A percentile compares a stretch with the other conserved stretches of the same genome.
These are phyloP conservation scores for Apiospora saccharicola DNA, from an alignment of 2,329 filamentous ascomycete species.

Conservation along the genomic window DNA sequence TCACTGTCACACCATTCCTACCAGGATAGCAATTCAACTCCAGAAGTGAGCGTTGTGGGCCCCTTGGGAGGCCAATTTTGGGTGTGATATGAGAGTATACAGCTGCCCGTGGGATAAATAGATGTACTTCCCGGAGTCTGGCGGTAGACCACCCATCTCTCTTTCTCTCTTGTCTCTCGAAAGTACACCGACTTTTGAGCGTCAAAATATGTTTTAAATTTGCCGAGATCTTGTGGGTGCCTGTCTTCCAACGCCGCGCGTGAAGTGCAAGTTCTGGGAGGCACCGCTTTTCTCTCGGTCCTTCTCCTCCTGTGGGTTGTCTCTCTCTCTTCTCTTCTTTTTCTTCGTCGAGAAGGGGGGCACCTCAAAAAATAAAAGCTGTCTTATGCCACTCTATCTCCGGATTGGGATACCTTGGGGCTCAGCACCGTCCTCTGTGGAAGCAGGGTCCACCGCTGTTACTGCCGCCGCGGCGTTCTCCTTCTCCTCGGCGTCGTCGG, in stretches of 20 bases:
- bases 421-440: conserved; percentile 28
- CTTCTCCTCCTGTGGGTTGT: not conserved
- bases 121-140: not conserved
- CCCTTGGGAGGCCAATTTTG: not conserved
- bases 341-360: conserved; percentile 25
- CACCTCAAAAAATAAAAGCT: not conserved
- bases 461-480: conserved; percentile 40
- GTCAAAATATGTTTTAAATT: not conserved
- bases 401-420: conserved; percentile 69
- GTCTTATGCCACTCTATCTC: conserved; percentile 51
- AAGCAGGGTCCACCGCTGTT: conserved; percentile 39
- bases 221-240: not conserved
- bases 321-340: conserved; percentile 4
- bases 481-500: conserved; percentile 60
- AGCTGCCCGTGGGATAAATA: not conserved
- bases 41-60: conserved; percentile 9
- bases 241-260: conserved; percentile 15
- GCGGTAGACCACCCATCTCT: conserved; percentile 15
- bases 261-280: not conserved
- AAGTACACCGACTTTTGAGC: conserved; percentile 15
- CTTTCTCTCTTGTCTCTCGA: conserved; percentile 9
- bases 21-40: conserved; percentile 8
- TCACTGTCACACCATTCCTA: conserved; percentile 9
- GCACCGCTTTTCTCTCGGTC: not conserved
- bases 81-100: not conserved